phyloP scores from a whole-genome alignment of 1,139 yeast species.

The Oligophagozyma castellii region DNA sequence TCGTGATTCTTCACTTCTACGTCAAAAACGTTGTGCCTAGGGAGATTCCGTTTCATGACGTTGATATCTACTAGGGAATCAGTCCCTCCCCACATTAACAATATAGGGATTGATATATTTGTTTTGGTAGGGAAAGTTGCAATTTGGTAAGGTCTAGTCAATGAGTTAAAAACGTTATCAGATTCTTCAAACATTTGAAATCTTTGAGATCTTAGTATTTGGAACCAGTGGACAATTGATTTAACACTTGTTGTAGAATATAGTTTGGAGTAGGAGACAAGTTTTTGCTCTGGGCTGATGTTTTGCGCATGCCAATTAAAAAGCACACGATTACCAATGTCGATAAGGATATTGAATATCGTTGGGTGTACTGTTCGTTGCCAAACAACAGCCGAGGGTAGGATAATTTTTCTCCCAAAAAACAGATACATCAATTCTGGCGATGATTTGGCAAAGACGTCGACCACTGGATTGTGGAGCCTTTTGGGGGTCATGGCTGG shows the following conservation, averaged over 20 bases:
- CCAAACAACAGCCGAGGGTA: constrained; percentile 78
- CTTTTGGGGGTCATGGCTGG: constrained; percentile 95
- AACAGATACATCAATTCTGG: constrained; percentile 62
- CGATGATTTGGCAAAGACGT: constrained; percentile 62
- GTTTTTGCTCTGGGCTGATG: constrained; percentile 58
- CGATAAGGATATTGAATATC: constrained; percentile 60
- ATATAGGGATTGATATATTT: constrained; percentile 57
- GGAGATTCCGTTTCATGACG: constrained; percentile 38
- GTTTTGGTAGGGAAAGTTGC: constrained; percentile 39
- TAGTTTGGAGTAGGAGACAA: constrained; percentile 66
- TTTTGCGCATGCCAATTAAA: constrained; percentile 71
- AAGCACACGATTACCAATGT: constrained; percentile 46
- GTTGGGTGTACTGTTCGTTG: constrained; percentile 73
- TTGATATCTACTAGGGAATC: constrained; percentile 82
- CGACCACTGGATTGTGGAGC: constrained; percentile 59
- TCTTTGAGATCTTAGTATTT: constrained; percentile 63
- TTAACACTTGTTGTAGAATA: constrained; percentile 88
- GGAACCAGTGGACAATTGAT: constrained; percentile 94
- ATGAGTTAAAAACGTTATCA: constrained; percentile 24
- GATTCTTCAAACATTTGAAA: constrained; percentile 83
- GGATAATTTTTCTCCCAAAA: constrained; percentile 59
- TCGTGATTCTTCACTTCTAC: constrained; percentile 36
- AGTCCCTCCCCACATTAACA: constrained; percentile 60
- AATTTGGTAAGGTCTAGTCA: constrained; percentile 32
- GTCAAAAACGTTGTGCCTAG: constrained; percentile 23